Base-by-base conservation (phyloP, 345 rosid genomes). In the Dimocarpus longan region DNA sequence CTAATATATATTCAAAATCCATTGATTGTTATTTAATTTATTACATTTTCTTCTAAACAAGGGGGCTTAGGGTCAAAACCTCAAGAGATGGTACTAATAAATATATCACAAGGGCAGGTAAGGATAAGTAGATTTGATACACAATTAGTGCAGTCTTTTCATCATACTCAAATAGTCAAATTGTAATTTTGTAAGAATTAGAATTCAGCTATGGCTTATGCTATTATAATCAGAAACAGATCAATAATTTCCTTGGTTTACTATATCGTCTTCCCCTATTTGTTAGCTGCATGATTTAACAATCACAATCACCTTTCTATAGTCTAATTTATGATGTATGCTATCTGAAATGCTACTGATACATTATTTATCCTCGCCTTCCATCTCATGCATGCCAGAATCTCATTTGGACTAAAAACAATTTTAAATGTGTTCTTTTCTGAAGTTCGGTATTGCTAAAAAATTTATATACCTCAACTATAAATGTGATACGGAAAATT, bases 401-500 rank as follows among this genome's bases (percentile, higher is more conserved):
- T 52, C 57, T 52, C 57, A 52, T 22, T 10, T 62, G 32, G 22
- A 26, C 66, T 22, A 22, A 32, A 10, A 52, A 50, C 4, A 22
- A 10, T 28, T 21, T 63, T 63, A 63, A 16, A 52, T 19, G 18
- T 52, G n/a, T 52, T 52, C n/a, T 24, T 28, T 63, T 12, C 26
- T 9, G 37, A 63, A 63, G 37, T 32, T 22, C 10, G 37, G 32
- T 39, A 52, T 52, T 52, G 57, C 16, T 52, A 15, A 52, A 52
- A 50, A 13, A 12, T 8, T 52, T 52, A 52, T 52, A 52, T 16
- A 52, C n/a, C 57, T 52, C 7, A 52, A 52, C 19, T 16, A 52
- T 52, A 52, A 40, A 74, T 64, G 24, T 39, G 52, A 54, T 18
- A 70, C 39, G 12, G 16, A 74, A 74, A 64, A 62, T 74, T 75